Conservation (phyloP, 2,329 filamentous ascomycete species). For the Paecilomyces formosus region DNA sequence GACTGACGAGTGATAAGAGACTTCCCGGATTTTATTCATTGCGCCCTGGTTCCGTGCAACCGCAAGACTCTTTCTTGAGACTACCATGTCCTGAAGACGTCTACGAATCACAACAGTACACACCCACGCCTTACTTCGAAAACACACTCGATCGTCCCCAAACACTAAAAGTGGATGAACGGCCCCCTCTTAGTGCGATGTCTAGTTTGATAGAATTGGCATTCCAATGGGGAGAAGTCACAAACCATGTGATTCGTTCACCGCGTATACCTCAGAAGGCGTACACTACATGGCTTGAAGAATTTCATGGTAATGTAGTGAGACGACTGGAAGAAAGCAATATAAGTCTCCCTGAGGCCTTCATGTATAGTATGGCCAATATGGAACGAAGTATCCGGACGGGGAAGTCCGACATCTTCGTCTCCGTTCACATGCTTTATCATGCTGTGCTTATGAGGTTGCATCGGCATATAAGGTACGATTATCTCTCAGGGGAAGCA, state of each 20-base stretch:
- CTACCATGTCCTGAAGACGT: conserved; percentile 55
- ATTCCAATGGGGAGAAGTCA: conserved; percentile 59
- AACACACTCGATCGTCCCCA: conserved; percentile 39
- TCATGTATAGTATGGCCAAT: conserved; percentile 51
- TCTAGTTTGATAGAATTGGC: conserved; percentile 56
- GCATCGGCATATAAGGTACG: conserved; percentile 51
- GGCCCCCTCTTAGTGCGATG: conserved; percentile 43
- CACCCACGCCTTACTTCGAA: conserved; percentile 55
- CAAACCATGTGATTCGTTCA: conserved; percentile 51
- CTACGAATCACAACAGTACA: conserved; percentile 55
- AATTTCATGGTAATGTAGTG: conserved; percentile 47
- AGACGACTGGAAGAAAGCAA: conserved; percentile 53
- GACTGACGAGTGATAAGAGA: conserved; percentile 34
- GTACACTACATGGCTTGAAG: conserved; percentile 42
- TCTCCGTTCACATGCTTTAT: conserved; percentile 61
- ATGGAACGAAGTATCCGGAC: conserved; percentile 48
- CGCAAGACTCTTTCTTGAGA: conserved; percentile 59
- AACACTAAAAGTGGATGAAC: conserved; percentile 27
- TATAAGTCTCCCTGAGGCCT: conserved; percentile 46
- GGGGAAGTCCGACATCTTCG: conserved; percentile 51
- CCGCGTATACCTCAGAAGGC: conserved; percentile 36
- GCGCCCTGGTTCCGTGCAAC: conserved; percentile 49
- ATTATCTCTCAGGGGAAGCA: conserved; percentile 33
- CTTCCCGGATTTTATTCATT: conserved; percentile 53
- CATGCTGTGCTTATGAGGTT: conserved; percentile 58